Evolutionary conservation across 208 protist genomes (phyloP), one percentile per base, ranked within the genome.

Genomic region (Trypanosoma melophagium): DNA sequence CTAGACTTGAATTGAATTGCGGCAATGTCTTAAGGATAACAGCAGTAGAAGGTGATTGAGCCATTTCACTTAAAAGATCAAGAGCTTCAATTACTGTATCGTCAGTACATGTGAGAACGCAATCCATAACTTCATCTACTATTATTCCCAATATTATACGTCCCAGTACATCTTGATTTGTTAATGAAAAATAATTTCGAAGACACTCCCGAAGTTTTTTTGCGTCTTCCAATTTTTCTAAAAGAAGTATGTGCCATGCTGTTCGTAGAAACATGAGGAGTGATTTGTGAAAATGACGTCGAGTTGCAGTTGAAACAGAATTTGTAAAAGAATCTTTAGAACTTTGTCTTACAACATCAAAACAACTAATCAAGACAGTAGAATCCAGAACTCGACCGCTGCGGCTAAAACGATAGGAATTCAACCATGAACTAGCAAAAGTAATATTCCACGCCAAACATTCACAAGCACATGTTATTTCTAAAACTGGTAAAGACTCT

Each of bases 1-100:
- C 10, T 5, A 59, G 22, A 31, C 17, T 42, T 45, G 67, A 9
- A 60, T 65, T 61, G 22, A 75, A 47, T 52, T 75, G 54, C n/a
- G 69, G 69, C 13, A 75, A 45, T 35, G 45, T 55, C 21, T 59
- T 53, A n/a, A 75, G 44, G 21, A 63, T 42, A 21, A 45, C 45
- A 25, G 56, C 62, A 38, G 69, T 69, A 17, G 62, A 66, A 24
- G 69, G 62, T 17, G 69, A 75, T 25, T 57, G 56, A 41, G 41
- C 54, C 69, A 75, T 69, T 45, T 65, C 61, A 69, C 35, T 65
- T 7, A 75, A 55, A n/a, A 75, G 57, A 53, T 58, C 12, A 31
- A 75, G 55, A 21, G 69, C 69, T 28, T 57, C 69, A 51, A 75
- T 28, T 17, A 31, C 62, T n/a, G 40, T 60, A 52, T 65, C 56